Percentiles rank a stretch among this genome's conserved stretches.
Conservation (phyloP, 371 early-diverging fungal genomes). For the Lichtheimia ramosa region DNA sequence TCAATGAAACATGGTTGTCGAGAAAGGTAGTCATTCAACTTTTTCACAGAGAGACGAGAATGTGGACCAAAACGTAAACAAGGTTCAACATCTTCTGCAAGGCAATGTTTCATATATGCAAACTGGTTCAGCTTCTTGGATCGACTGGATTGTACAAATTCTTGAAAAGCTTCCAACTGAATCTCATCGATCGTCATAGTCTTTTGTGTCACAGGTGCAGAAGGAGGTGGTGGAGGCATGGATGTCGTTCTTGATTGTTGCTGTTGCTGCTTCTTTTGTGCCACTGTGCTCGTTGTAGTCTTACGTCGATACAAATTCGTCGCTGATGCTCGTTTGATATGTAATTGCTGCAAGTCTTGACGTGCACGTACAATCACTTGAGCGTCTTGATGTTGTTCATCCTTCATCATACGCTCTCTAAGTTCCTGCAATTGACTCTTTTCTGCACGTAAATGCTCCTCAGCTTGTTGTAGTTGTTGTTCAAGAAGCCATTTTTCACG, state of each 20-base stretch:
- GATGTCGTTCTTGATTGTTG: conserved; percentile 17
- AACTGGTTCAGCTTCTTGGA: conserved; percentile 69
- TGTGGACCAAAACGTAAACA: conserved; percentile 87
- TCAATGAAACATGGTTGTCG: conserved; percentile 76
- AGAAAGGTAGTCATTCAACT: conserved; percentile 79
- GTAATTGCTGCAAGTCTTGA: conserved; percentile 18
- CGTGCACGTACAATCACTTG: conserved; percentile 17
- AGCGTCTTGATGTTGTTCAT: conserved; percentile 10
- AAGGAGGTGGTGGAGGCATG: conserved; percentile 28
- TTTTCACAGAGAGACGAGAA: conserved; percentile 78
- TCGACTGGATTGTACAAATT: conserved; percentile 69
- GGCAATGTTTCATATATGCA: conserved; percentile 70
- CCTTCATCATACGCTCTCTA: conserved; percentile 31
- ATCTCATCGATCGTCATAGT: conserved; percentile 57
- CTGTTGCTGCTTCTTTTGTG: conserved; percentile 6
- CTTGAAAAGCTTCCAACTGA: conserved; percentile 74
- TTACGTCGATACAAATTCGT: conserved; percentile 24
- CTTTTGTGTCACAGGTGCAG: conserved; percentile 11
- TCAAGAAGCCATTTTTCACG: conserved; percentile 58
- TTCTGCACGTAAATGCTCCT: conserved; percentile 67
- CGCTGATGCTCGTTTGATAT: conserved; percentile 38
- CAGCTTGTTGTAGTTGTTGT: conserved; percentile 49
- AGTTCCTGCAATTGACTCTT: conserved; percentile 76
- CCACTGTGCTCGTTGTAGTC: not conserved
- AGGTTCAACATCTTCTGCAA: conserved; percentile 76